These are phyloP conservation scores for Stagonosporopsis cucurbitacearum DNA, from an alignment of 2,329 filamentous ascomycete species.

Conservation along the genomic window DNA sequence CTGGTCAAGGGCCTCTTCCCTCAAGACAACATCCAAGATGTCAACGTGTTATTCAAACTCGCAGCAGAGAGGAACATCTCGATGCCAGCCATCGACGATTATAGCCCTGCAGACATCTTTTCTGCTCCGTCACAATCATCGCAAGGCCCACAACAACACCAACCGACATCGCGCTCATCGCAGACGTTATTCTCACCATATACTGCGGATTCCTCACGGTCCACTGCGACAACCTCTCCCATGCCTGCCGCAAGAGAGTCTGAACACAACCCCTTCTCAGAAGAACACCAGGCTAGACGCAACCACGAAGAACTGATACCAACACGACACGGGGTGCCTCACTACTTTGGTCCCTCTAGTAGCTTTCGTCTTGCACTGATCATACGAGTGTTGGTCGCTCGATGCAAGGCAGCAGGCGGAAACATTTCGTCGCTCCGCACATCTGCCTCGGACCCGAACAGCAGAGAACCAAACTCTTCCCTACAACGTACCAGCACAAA, in stretches of 20 bases:
- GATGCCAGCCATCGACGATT: conserved; percentile 45
- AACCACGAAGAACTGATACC: conserved; percentile 28
- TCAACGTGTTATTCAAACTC: conserved; percentile 50
- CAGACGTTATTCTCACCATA: conserved; percentile 13
- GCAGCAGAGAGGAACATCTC: conserved; percentile 48
- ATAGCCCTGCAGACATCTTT: conserved; percentile 37
- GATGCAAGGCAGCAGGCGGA: conserved; percentile 28
- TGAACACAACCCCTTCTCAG: conserved; percentile 25
- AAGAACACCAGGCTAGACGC: conserved; percentile 18
- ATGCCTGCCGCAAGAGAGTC: conserved; percentile 17
- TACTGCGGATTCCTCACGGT: conserved; percentile 10
- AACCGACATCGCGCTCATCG: conserved; percentile 8
- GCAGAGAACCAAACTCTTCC: conserved; percentile 11
- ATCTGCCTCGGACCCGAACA: conserved; percentile 12
- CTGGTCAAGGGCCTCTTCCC: conserved; percentile 53
- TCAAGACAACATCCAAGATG: conserved; percentile 47
- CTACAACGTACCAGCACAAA: conserved; percentile 22
- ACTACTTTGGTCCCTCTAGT: conserved; percentile 40
- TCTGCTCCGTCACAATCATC: conserved; percentile 9
- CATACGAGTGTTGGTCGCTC: conserved; percentile 28
- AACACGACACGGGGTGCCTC: conserved; percentile 27
- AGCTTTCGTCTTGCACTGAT: conserved; percentile 35
- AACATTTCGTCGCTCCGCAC: conserved; percentile 15
- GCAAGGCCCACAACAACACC: conserved; percentile 10
- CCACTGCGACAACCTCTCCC: conserved; percentile 17